Evolutionary conservation across 2,329 filamentous ascomycete genomes (phyloP).

Genomic region (Cladosporium austrohemisphaericum): DNA sequence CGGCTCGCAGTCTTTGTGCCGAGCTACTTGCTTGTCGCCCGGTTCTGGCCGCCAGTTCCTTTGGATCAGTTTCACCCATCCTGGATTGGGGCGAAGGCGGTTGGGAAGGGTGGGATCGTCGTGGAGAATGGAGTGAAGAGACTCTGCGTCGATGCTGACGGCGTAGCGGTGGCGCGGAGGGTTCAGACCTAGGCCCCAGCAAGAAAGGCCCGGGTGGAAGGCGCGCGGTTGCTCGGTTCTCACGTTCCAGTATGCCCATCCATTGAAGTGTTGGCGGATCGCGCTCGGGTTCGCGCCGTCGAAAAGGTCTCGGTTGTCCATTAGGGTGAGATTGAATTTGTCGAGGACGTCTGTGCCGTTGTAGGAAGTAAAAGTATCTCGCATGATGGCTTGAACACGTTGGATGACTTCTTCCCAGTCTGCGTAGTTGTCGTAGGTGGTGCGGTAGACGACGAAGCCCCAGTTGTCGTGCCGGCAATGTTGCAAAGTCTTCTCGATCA

Average conservation of each 20-base stretch:
- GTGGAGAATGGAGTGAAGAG: constrained; percentile 13
- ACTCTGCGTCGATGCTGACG: constrained; percentile 15
- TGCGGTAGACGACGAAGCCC: constrained; percentile 22
- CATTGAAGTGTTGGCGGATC: constrained; percentile 16
- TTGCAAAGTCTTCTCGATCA: constrained; percentile 14
- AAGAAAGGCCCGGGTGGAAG: no score
- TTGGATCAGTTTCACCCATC: neutral
- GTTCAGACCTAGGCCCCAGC: no score
- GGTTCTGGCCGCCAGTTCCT: neutral
- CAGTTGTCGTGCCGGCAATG: constrained; percentile 15
- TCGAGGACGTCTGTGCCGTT: constrained; percentile 15
- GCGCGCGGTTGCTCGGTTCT: constrained; percentile 9
- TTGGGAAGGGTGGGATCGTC: neutral
- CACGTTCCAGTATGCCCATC: constrained; percentile 11
- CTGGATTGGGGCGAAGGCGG: neutral
- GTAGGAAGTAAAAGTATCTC: constrained; percentile 8
- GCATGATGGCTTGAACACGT: constrained; percentile 9
- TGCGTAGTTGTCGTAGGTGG: constrained; percentile 16
- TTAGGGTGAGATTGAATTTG: constrained; percentile 16
- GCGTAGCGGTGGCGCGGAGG: constrained; percentile 17
- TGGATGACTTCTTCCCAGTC: constrained; percentile 19
- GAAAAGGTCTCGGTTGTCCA: constrained; percentile 15
- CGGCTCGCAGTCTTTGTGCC: constrained; percentile 1
- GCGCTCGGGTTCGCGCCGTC: constrained; percentile 10
- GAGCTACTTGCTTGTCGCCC: no score